Percentiles rank a stretch among this genome's conserved stretches.
These are phyloP conservation scores for Phytopythium mirpurense DNA, from an alignment of 352 stramenopile genomes.

Conservation along the genomic window DNA sequence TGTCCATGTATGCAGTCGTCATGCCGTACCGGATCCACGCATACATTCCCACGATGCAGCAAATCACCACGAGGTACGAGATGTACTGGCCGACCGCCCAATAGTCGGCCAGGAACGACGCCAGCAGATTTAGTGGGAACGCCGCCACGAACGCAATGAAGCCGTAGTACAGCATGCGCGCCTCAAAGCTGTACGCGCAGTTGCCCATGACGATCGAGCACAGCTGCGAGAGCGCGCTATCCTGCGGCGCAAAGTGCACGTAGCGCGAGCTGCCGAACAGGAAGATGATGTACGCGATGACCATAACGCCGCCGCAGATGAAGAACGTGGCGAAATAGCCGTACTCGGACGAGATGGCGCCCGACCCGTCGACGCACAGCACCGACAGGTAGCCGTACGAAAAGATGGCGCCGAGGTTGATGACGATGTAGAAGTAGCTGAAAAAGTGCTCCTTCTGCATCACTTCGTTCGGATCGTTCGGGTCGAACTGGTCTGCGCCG, in stretches of 20 bases:
- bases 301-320: constrained; percentile 80
- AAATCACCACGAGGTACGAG: constrained; percentile 63
- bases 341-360: constrained; percentile 67
- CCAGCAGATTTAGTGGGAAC: constrained; percentile 72
- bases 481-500: constrained; percentile 84
- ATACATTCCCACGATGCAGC: constrained; percentile 76
- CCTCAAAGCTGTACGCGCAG: constrained; percentile 70
- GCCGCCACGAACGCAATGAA: constrained; percentile 54
- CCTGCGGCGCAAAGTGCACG: constrained; percentile 69
- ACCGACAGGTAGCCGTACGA: constrained; percentile 89
- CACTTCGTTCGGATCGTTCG: constrained; percentile 74
- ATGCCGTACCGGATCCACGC: constrained; percentile 80
- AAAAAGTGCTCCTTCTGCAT: constrained; percentile 86
- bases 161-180: constrained; percentile 74
- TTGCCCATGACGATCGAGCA: constrained; percentile 74
- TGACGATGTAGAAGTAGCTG: constrained; percentile 90
- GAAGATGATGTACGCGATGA: constrained; percentile 70
- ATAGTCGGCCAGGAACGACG: constrained; percentile 60
- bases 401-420: constrained; percentile 89
- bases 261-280: constrained; percentile 54
- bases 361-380: constrained; percentile 82
- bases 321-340: constrained; percentile 88
- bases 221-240: constrained; percentile 71
- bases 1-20: constrained; percentile 79
- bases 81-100: constrained; percentile 55